phyloP scores from a whole-genome alignment of 345 rosid genomes.

The Salix udensis region DNA sequence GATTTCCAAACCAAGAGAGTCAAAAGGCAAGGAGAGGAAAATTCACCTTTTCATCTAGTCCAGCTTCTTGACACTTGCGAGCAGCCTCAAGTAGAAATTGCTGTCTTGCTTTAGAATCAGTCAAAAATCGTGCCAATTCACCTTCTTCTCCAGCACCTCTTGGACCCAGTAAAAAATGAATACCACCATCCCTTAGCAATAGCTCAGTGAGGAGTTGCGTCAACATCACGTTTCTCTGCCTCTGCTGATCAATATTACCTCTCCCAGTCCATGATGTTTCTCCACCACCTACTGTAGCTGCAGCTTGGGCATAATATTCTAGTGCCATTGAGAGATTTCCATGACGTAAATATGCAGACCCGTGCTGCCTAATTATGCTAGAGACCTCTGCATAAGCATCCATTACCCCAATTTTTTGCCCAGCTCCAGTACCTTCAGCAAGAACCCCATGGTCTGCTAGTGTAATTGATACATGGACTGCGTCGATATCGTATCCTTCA shows the following conservation, averaged over 20 bases:
- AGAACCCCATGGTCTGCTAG: conserved; percentile 80
- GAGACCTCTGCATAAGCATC: conserved; percentile 88
- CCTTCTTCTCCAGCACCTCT: conserved; percentile 94
- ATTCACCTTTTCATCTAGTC: conserved; percentile 82
- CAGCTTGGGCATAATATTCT: conserved; percentile 97
- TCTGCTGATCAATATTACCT: conserved; percentile 72
- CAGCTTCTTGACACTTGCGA: conserved; percentile 79
- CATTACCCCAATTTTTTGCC: conserved; percentile 71
- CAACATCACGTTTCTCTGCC: conserved; percentile 83
- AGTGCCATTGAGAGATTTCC: conserved; percentile 74
- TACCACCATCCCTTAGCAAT: conserved; percentile 82
- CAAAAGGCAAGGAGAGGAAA: conserved; percentile 13
- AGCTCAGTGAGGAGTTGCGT: conserved; percentile 89
- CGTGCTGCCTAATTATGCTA: conserved; percentile 89
- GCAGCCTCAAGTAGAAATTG: conserved; percentile 92
- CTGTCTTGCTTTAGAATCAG: conserved; percentile 57
- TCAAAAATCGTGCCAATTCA: conserved; percentile 66
- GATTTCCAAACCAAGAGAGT: not conserved
- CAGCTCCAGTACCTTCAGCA: conserved; percentile 60
- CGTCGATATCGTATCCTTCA: conserved; percentile 78
- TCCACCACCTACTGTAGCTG: conserved; percentile 93
- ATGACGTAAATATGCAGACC: conserved; percentile 68
- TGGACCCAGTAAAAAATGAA: conserved; percentile 72
- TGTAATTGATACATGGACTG: conserved; percentile 73
- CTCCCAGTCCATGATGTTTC: conserved; percentile 82